Conservation (phyloP, 371 early-diverging fungal genomes). For the Saksenaea vasiformis region DNA sequence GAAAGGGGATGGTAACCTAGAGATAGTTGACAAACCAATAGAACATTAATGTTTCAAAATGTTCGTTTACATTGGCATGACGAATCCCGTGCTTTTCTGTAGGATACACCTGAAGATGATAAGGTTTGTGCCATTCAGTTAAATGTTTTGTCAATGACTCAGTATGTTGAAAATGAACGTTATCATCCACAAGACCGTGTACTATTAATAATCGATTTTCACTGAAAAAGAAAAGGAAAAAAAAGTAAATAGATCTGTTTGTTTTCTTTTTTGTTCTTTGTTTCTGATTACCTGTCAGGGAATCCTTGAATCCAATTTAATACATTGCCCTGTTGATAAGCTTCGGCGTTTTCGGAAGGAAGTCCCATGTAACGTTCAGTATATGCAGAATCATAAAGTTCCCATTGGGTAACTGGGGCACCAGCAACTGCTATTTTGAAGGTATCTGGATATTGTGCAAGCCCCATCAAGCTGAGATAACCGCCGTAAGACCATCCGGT, state of each 20-base stretch:
- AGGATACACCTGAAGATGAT: slow-evolving; percentile 70
- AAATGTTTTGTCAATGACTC: slow-evolving; percentile 61
- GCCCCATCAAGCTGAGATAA: slow-evolving; percentile 71
- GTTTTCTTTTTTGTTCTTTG: neutral
- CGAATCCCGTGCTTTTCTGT: slow-evolving; percentile 79
- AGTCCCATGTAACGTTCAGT: slow-evolving; percentile 81
- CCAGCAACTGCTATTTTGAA: slow-evolving; percentile 78
- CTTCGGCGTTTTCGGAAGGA: slow-evolving; percentile 49
- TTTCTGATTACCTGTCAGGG: slow-evolving; percentile 62
- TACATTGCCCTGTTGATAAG: slow-evolving; percentile 58
- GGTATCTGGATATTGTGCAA: slow-evolving; percentile 63
- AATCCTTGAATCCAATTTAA: slow-evolving; percentile 56
- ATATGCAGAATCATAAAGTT: slow-evolving; percentile 77
- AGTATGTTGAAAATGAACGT: slow-evolving; percentile 78
- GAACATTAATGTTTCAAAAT: slow-evolving; percentile 81
- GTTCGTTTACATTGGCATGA: slow-evolving; percentile 70
- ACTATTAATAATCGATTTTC: slow-evolving; percentile 71
- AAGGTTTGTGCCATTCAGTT: slow-evolving; percentile 59
- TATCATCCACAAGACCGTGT: slow-evolving; percentile 83
- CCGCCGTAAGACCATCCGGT: slow-evolving; percentile 81
- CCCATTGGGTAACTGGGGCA: slow-evolving; percentile 80
- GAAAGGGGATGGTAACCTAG: slow-evolving; percentile 17
- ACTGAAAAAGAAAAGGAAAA: slow-evolving; percentile 23
- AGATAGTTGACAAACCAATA: slow-evolving; percentile 69
- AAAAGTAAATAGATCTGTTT: neutral